These are phyloP conservation scores for Cladorrhinum samala DNA, from an alignment of 495 filamentous ascomycete genomes.

Conservation along the genomic window DNA sequence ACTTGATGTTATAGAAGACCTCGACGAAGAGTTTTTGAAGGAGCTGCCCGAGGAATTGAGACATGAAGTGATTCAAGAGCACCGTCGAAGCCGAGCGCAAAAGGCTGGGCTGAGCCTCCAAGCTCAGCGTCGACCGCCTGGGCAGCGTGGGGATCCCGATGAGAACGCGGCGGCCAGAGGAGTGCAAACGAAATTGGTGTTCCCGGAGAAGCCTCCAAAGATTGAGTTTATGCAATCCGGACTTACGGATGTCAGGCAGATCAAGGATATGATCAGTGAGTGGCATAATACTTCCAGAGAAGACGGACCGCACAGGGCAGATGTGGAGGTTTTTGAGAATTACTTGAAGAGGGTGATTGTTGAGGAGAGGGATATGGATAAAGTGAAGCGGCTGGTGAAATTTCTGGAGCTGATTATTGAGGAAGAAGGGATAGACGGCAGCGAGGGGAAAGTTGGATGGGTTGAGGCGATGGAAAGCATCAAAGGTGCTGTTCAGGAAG, in stretches of 20 bases:
- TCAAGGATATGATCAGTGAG: constrained; percentile 44
- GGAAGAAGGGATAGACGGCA: constrained; percentile 30
- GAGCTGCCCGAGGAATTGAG: constrained; percentile 78
- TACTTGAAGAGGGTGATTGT: constrained; percentile 64
- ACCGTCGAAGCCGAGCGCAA: constrained; percentile 53
- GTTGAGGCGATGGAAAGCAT: constrained; percentile 47
- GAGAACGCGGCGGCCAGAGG: constrained; percentile 14
- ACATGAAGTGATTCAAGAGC: constrained; percentile 65
- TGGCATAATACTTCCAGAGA: constrained; percentile 63
- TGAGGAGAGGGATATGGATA: constrained; percentile 67
- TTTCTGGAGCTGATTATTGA: constrained; percentile 71
- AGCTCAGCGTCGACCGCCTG: constrained; percentile 1
- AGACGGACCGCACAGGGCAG: constrained; percentile 68
- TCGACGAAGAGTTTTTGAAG: constrained; percentile 68
- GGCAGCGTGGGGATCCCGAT: constrained; percentile 1
- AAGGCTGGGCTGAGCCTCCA: constrained; percentile 24
- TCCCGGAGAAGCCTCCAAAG: constrained; percentile 30
- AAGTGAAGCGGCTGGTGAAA: constrained; percentile 35
- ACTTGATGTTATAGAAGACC: constrained; percentile 31
- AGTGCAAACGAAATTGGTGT: constrained; percentile 29
- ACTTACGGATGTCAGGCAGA: constrained; percentile 20
- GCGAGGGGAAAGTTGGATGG: constrained; percentile 32
- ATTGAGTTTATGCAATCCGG: constrained; percentile 24
- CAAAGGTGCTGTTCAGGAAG: constrained; percentile 53
- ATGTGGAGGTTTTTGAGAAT: constrained; percentile 62